Base-by-base conservation (phyloP, 2,329 filamentous ascomycete species). In the Hymenoscyphus fructigenus region DNA sequence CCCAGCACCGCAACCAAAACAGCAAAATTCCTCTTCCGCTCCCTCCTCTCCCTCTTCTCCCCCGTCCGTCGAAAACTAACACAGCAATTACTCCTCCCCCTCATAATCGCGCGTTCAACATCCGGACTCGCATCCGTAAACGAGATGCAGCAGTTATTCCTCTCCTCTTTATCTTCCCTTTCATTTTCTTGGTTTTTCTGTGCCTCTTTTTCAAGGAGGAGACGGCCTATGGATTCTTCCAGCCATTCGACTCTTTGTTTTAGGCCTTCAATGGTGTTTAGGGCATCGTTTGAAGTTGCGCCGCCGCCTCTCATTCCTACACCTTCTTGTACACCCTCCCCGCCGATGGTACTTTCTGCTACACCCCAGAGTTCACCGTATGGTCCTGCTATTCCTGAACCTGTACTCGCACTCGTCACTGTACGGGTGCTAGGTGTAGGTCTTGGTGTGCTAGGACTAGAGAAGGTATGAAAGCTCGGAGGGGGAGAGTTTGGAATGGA, bases 161-260 rank as follows among this genome's bases (percentile, higher is more conserved):
- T 57, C 10, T 23, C n/a, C 36, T 38, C 23, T 38, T 41, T 6
- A n/a, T 53, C 34, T 41, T 58, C 29, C 29, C 15, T 5, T 3
- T 12, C n/a, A 14, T 17, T 2, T 10, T 1, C n/a, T 26, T 50
- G 34, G 28, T 38, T 14, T 26, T 20, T 41, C 23, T 20, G 23
- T n/a, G 62, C 29, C 53, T 68, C 65, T 29, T 15, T 62, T 41
- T 64, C 57, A 32, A 68, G 28, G 23, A 74, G 61, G 5, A 74
- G 59, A 10, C 67, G 64, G 2, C 72, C 72, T 20, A 74, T 68
- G 23, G 61, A 66, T 58, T 74, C 72, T 57, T 74, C 72, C 20
- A 74, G 62, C 62, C 70, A 70, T 59, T 73, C 70, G 12, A 74
- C 68, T 20, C 72, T 66, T 57, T 67, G 65, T 53, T 70, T 71